A percentile compares a stretch with the other conserved stretches of the same genome.
These are phyloP conservation scores for Beta vulgaris DNA, from an alignment of 148 eudicot species.

Conservation along the genomic window DNA sequence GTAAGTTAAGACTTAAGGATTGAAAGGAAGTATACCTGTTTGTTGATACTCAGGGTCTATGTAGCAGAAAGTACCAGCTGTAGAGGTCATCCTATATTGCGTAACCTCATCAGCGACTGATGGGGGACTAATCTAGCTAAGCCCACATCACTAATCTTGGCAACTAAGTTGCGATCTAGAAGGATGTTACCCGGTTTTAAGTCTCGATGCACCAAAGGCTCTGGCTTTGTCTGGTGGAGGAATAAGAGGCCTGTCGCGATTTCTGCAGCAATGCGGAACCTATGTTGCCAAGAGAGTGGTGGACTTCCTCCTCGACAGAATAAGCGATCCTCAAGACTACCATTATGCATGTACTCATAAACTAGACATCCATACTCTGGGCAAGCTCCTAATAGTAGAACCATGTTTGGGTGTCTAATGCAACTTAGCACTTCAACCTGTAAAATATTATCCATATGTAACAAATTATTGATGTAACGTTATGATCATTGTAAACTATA, in stretches of 20 bases:
- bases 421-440: slow-evolving; percentile 92
- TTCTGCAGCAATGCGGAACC: slow-evolving; percentile 81
- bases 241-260: slow-evolving; percentile 76
- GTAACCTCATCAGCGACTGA: slow-evolving; percentile 68
- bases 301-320: slow-evolving; percentile 49
- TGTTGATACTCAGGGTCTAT: slow-evolving; percentile 97
- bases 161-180: slow-evolving; percentile 74
- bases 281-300: slow-evolving; percentile 71
- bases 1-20: neutral
- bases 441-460: neutral
- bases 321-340: slow-evolving; percentile 89
- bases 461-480: neutral
- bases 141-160: slow-evolving; percentile 90
- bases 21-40: slow-evolving; percentile 55
- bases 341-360: slow-evolving; percentile 91
- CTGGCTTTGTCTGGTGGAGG: slow-evolving; percentile 90
- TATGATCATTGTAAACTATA: too few species aligned
- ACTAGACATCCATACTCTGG: slow-evolving; percentile 98
- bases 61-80: slow-evolving; percentile 95
- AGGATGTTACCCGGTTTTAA: slow-evolving; percentile 85
- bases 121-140: slow-evolving; percentile 92
- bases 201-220: slow-evolving; percentile 91
- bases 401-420: slow-evolving; percentile 95
- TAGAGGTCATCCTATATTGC: slow-evolving; percentile 79
- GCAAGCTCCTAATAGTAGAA: slow-evolving; percentile 86